Evolutionary conservation across 371 early-diverging fungal species (phyloP), one percentile per base, ranked within the genome.

Genomic region (Zopfochytrium polystomum): DNA sequence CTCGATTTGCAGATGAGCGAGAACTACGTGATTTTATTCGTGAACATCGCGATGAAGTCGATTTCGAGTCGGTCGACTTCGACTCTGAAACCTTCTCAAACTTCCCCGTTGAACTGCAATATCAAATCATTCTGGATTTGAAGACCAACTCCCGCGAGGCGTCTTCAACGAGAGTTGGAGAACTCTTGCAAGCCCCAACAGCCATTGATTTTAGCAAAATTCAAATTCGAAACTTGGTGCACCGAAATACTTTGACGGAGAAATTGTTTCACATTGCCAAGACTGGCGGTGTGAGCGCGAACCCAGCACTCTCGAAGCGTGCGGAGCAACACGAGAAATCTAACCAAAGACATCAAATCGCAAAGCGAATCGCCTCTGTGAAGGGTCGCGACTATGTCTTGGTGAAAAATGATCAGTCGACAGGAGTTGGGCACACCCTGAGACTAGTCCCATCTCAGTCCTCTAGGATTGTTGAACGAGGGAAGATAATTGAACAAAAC

Each of bases 51-150:
- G 13, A 57, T 6, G 45, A 66, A 26, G 48, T 71, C 26, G 65
- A 68, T 52, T 58, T 68, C 9, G 55, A 52, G 29, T 66, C 50
- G 58, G 58, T 90, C 2, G 82, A 92, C 60, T 81, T 91, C 23
- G 90, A 95, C 54, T 89, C 91, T 0, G 84, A 83, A 2, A 79
- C 73, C 2, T 95, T 96, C 71, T 64, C 79, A 31, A 68, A 82
- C 0, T 73, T 96, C n/a, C 89, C 96, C 1, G 67, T 87, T 0
- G 93, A 92, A 61, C 72, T 87, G 15, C 95, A 94, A 70, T 90
- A 92, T 70, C 95, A 95, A 68, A 79, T 98, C 25, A 80, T 98
- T 20, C 82, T 87, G 32, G 93, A 91, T 23, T 70, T 93, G n/a
- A 93, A 88, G 55, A 69, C 80, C 13, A 83, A 85, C 44, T 90